Percentiles rank a stretch among this genome's conserved stretches.
These are phyloP conservation scores for Dryadomyces quercus-mongolicae DNA, from an alignment of 2,329 filamentous ascomycete genomes.

Conservation along the genomic window DNA sequence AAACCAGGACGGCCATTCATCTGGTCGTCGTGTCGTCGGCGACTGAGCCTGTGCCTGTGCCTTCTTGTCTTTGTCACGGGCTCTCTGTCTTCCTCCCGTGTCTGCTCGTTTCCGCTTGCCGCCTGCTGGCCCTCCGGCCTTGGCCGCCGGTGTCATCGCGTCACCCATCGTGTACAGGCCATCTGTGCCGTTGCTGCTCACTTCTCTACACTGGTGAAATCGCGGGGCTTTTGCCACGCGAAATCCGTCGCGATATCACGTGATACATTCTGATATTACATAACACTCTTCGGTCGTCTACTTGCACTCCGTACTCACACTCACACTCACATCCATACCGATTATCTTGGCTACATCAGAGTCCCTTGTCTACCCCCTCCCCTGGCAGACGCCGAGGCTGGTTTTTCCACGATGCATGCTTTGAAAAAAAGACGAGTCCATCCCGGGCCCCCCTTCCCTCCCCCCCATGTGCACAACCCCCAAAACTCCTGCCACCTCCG, in stretches of 20 bases:
- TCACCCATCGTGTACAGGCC: neutral
- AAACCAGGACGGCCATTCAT: slow-evolving; percentile 63
- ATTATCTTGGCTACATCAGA: neutral
- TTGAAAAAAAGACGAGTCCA: neutral
- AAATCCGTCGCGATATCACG: slow-evolving; percentile 1
- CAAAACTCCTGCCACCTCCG: neutral
- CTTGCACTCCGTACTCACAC: too few species aligned
- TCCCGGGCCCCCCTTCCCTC: too few species aligned
- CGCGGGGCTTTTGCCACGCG: neutral
- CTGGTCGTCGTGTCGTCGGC: neutral
- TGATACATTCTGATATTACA: neutral
- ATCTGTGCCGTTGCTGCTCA: too few species aligned
- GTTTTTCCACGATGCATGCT: too few species aligned
- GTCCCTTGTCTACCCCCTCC: neutral
- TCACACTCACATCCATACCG: neutral
- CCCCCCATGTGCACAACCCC: too few species aligned
- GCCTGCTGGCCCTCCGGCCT: neutral
- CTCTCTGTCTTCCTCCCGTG: neutral
- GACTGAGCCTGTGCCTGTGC: neutral
- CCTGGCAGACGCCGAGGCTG: neutral
- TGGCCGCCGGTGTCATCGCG: neutral
- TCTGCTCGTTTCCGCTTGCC: neutral
- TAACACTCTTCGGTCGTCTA: neutral
- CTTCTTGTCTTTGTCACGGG: too few species aligned
- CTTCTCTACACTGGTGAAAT: too few species aligned